Conservation (phyloP, 2,329 filamentous ascomycete species). For the Colletotrichum simmondsii region DNA sequence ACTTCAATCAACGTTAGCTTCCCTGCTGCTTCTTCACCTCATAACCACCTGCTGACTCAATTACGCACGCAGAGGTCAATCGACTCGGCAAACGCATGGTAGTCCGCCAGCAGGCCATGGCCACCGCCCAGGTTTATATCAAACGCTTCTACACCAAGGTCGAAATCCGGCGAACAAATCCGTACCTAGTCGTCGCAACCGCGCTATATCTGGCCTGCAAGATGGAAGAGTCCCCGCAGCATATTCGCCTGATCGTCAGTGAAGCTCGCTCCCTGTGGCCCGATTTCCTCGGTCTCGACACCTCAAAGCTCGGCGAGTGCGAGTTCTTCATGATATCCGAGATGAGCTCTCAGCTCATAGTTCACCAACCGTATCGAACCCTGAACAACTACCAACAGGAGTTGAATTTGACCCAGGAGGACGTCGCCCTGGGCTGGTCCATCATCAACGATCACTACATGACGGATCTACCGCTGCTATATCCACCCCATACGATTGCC, state of each 20-base stretch:
- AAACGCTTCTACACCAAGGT: slow-evolving; percentile 93
- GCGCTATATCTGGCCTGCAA: slow-evolving; percentile 96
- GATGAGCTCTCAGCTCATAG: slow-evolving; percentile 88
- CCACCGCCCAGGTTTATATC: slow-evolving; percentile 94
- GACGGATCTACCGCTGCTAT: slow-evolving; percentile 88
- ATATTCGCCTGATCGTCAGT: slow-evolving; percentile 89
- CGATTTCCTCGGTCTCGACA: slow-evolving; percentile 80
- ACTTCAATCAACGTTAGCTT: slow-evolving; percentile 82
- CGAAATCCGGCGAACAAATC: slow-evolving; percentile 92
- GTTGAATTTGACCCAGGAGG: slow-evolving; percentile 80
- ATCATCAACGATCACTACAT: slow-evolving; percentile 94
- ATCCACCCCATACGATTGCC: slow-evolving; percentile 89
- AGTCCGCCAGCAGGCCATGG: slow-evolving; percentile 90
- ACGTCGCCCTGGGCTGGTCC: slow-evolving; percentile 80
- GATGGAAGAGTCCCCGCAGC: slow-evolving; percentile 97
- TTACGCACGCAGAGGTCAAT: slow-evolving; percentile 70
- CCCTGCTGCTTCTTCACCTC: neutral
- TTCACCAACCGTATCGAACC: slow-evolving; percentile 91
- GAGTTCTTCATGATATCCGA: slow-evolving; percentile 94
- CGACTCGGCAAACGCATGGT: slow-evolving; percentile 86
- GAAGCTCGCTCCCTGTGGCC: slow-evolving; percentile 90
- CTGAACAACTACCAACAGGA: slow-evolving; percentile 77
- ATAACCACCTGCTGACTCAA: slow-evolving; percentile 19
- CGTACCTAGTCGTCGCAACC: slow-evolving; percentile 92
- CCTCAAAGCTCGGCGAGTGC: slow-evolving; percentile 89